Percentiles rank a stretch among this genome's conserved stretches.
Conservation (phyloP, 441 rosid species). For the Populus hybrid region DNA sequence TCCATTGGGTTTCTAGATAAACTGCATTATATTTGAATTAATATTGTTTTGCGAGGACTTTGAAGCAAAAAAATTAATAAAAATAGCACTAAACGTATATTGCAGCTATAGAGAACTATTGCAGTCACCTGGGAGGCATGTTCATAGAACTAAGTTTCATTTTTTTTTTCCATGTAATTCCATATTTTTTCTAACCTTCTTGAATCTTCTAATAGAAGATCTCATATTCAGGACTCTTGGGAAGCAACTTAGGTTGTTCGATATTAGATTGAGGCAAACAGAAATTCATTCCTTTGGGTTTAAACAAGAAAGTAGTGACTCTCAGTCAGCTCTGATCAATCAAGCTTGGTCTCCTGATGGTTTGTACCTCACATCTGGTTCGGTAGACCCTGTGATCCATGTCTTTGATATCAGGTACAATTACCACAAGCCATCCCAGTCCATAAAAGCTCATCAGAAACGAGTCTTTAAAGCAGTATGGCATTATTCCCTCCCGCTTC, state of each 20-base stretch:
- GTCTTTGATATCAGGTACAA: conserved; percentile 82
- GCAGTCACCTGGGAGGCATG: background rate
- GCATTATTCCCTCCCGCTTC: conserved; percentile 64
- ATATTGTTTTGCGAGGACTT: background rate
- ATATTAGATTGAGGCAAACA: conserved; percentile 68
- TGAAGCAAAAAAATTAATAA: background rate
- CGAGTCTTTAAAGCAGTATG: conserved; percentile 87
- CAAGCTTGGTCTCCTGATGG: conserved; percentile 98
- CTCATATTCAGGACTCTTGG: conserved; percentile 58
- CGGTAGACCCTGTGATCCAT: conserved; percentile 87
- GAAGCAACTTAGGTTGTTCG: conserved; percentile 77
- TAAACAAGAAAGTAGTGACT: conserved; percentile 94
- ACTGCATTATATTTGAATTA: background rate
- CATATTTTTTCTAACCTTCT: background rate
- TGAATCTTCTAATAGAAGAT: conserved; percentile 2
- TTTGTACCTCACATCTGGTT: conserved; percentile 71
- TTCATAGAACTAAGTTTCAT: background rate
- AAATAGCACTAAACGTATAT: background rate
- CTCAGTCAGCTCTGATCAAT: conserved; percentile 86
- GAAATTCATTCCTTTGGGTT: conserved; percentile 87
- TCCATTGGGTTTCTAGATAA: background rate
- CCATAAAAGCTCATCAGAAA: conserved; percentile 80
- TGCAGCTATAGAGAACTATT: background rate
- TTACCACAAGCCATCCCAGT: conserved; percentile 73
- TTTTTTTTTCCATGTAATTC: no score